Conservation (phyloP, 106 monocot species). For the Dendrobium catenatum region DNA sequence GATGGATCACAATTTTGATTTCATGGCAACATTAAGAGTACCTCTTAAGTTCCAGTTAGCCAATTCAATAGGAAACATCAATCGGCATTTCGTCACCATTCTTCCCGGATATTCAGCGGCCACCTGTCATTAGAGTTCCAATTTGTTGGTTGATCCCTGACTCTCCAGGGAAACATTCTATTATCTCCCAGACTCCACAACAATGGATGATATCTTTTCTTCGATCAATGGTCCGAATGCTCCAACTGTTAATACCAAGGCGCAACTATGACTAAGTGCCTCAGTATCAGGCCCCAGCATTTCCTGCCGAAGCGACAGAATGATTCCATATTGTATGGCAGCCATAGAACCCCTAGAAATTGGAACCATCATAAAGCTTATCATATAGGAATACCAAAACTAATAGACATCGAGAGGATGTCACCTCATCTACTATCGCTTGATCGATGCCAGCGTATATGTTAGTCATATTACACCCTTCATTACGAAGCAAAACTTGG, state of each 20-base stretch:
- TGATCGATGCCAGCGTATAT: neutral
- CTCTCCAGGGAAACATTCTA: constrained; percentile 15
- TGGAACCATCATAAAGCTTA: neutral
- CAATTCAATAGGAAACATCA: neutral
- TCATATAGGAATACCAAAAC: too few species aligned
- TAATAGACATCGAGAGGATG: neutral
- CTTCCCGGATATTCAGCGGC: constrained; percentile 6
- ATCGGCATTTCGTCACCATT: neutral
- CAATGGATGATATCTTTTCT: neutral
- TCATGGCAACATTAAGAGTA: too few species aligned
- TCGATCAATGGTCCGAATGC: constrained; percentile 7
- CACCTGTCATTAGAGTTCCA: neutral
- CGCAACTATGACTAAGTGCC: neutral
- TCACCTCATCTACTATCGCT: constrained; percentile 4
- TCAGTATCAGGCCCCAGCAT: neutral
- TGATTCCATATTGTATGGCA: constrained; percentile 6
- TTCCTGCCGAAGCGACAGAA: neutral
- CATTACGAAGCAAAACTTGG: too few species aligned
- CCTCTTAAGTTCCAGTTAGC: neutral
- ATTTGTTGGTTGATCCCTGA: constrained; percentile 15
- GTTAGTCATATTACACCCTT: neutral
- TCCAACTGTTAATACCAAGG: constrained; percentile 13
- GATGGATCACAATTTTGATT: too few species aligned
- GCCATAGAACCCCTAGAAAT: neutral
- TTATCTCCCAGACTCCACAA: constrained; percentile 4